Conservation (phyloP, 805 yeast species). For the Huiozyma naganishii region DNA sequence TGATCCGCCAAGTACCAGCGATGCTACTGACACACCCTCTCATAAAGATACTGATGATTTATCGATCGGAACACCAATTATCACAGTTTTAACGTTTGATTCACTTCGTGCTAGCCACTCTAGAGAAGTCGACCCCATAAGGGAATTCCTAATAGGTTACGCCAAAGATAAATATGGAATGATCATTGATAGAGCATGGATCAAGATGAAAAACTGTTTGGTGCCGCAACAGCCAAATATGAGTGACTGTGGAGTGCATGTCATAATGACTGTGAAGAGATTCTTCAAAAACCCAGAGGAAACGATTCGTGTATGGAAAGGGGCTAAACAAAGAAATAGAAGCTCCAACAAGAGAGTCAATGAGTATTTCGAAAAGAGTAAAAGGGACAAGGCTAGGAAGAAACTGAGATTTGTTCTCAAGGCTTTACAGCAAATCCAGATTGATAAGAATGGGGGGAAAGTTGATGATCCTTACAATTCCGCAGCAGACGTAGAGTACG, state of each 20-base stretch:
- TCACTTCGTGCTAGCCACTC: slow-evolving; percentile 55
- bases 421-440: slow-evolving; percentile 15
- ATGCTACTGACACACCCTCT: neutral
- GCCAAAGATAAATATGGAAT: slow-evolving; percentile 53
- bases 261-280: slow-evolving; percentile 58
- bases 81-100: slow-evolving; percentile 56
- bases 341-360: slow-evolving; percentile 12
- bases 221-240: slow-evolving; percentile 82
- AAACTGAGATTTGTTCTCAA: slow-evolving; percentile 16
- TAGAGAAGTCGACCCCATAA: slow-evolving; percentile 42
- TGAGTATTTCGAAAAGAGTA: slow-evolving; percentile 20
- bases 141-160: slow-evolving; percentile 51
- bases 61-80: slow-evolving; percentile 11
- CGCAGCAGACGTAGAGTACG: slow-evolving; percentile 7
- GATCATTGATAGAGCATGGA: slow-evolving; percentile 34
- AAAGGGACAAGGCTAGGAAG: slow-evolving; percentile 18
- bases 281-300: slow-evolving; percentile 40
- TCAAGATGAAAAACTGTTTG: slow-evolving; percentile 38
- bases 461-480: slow-evolving; percentile 3
- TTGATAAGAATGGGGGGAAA: slow-evolving; percentile 6
- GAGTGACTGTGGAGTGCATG: slow-evolving; percentile 92
- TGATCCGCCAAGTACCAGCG: neutral
- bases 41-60: slow-evolving; percentile 7
- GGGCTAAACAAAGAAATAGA: slow-evolving; percentile 11
- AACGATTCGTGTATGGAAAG: slow-evolving; percentile 42